These are phyloP conservation scores for Caryopteris hybrid DNA, from an alignment of 305 asterid species.

Conservation along the genomic window DNA sequence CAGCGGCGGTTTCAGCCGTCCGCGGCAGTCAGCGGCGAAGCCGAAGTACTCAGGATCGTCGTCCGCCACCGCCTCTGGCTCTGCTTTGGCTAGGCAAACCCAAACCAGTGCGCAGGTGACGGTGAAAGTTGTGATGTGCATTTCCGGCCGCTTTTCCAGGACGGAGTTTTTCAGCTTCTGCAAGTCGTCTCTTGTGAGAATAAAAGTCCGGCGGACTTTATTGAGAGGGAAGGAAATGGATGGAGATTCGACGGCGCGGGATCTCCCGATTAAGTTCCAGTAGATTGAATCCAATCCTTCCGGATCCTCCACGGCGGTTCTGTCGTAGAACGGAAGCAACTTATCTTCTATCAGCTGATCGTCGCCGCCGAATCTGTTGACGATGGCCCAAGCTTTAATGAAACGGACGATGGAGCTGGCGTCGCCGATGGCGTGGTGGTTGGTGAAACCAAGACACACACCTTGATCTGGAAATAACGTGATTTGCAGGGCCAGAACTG, in stretches of 20 bases:
- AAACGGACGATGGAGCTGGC: constrained; percentile 42
- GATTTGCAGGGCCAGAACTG: constrained; percentile 43
- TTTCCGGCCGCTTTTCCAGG: constrained; percentile 18
- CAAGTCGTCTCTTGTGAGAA: constrained; percentile 27
- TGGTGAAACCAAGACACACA: constrained; percentile 39
- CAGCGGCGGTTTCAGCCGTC: constrained; percentile 29
- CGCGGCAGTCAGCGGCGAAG: constrained; percentile 39
- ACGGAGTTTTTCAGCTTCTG: constrained; percentile 30
- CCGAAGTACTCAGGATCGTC: constrained; percentile 34
- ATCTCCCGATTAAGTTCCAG: constrained; percentile 31
- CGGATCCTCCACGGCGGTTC: constrained; percentile 31
- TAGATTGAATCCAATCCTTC: constrained; percentile 31
- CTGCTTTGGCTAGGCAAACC: constrained; percentile 32
- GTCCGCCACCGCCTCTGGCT: constrained; percentile 11
- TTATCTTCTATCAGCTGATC: constrained; percentile 15
- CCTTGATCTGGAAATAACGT: constrained; percentile 49
- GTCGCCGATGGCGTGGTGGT: constrained; percentile 49
- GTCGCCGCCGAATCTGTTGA: constrained; percentile 21
- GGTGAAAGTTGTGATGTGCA: constrained; percentile 34
- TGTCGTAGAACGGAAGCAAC: constrained; percentile 24
- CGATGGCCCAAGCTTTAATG: constrained; percentile 43
- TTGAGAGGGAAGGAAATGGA: constrained; percentile 31
- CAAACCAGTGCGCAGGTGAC: constrained; percentile 38
- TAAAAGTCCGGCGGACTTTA: constrained; percentile 33
- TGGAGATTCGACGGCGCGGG: constrained; percentile 29